Evolutionary conservation across 1,284 basidiomycete genomes (phyloP).

Genomic region (Boletellus deceptivus): DNA sequence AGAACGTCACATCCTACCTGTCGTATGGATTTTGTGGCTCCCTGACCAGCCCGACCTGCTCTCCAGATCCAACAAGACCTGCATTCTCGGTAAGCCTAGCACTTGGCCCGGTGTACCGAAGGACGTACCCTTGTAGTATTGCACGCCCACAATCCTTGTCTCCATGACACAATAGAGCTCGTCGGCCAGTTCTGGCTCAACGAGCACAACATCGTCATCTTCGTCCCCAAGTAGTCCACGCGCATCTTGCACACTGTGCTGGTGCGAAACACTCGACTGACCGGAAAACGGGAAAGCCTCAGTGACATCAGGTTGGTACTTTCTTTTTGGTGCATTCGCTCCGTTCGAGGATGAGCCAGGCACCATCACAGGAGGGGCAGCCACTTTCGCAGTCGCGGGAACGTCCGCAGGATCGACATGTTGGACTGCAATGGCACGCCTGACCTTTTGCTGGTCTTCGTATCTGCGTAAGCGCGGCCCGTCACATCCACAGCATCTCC

Average conservation of each 20-base stretch:
- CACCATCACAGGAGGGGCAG: conserved; percentile 1
- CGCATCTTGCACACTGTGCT: conserved; percentile 13
- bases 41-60: conserved; percentile 72
- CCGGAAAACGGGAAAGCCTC: background rate
- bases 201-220: conserved; percentile 42
- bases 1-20: conserved; percentile 37
- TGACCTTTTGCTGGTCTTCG: conserved; percentile 61
- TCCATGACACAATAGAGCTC: conserved; percentile 63
- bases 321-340: conserved; percentile 36
- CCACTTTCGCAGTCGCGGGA: conserved; percentile 39
- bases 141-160: conserved; percentile 75
- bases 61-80: conserved; percentile 76
- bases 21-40: conserved; percentile 73
- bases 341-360: conserved; percentile 7
- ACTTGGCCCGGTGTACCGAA: background rate
- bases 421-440: conserved; percentile 50
- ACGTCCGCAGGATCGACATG: conserved; percentile 57
- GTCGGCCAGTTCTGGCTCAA: conserved; percentile 50
- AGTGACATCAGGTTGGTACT: conserved; percentile 33
- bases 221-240: conserved; percentile 26
- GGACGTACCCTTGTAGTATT: conserved; percentile 69
- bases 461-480: conserved; percentile 33
- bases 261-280: conserved; percentile 7
- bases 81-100: background rate
- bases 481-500: background rate